phyloP scores from a whole-genome alignment of 179 eudicot genomes.

The Corrigiola litoralis region DNA sequence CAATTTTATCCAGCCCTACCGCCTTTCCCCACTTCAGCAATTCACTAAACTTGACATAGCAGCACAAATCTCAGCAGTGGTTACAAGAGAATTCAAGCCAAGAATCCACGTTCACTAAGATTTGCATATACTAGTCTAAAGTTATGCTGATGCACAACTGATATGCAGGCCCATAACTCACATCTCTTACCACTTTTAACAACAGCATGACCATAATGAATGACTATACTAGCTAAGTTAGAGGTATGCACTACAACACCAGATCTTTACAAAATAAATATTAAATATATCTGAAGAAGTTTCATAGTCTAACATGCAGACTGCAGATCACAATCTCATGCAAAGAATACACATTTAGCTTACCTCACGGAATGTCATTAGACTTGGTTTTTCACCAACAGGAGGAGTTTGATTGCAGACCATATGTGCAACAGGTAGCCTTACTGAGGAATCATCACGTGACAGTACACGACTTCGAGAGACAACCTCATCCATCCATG shows the following conservation, averaged over 20 bases:
- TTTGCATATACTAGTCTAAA: neutral
- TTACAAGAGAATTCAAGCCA: too few relatives aligned
- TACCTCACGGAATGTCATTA: conserved; percentile 98
- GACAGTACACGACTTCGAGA: conserved; percentile 81
- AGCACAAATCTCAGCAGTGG: neutral
- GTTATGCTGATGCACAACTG: neutral
- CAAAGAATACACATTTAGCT: conserved; percentile 6
- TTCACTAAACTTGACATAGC: neutral
- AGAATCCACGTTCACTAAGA: neutral
- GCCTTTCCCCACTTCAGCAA: neutral
- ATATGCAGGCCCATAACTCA: neutral
- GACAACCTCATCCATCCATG: conserved; percentile 97
- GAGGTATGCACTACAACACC: neutral
- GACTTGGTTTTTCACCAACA: conserved; percentile 94
- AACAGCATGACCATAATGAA: neutral
- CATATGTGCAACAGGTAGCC: conserved; percentile 96
- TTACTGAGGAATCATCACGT: conserved; percentile 61
- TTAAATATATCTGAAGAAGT: neutral
- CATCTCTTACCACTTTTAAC: neutral
- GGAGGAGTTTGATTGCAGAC: conserved; percentile 99
- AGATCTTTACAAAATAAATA: neutral
- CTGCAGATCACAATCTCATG: neutral
- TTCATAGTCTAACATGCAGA: neutral
- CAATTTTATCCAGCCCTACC: neutral
- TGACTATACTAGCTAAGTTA: neutral